Base-by-base conservation (phyloP, 2,329 filamentous ascomycete species). In the Fusarium sp. region DNA sequence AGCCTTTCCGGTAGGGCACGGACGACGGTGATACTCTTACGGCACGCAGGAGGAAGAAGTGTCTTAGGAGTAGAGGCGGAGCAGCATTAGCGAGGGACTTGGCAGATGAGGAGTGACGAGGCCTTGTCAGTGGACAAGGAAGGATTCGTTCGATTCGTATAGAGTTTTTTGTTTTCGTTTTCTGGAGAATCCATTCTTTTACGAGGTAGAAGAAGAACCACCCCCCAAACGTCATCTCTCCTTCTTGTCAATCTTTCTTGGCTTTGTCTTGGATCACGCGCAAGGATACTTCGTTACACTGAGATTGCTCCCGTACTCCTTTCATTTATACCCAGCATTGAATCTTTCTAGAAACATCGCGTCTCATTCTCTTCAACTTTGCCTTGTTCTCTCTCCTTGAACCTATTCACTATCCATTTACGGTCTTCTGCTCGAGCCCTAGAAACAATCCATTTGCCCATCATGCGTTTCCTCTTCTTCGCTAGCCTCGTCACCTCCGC, bases 401-500 rank as follows among this genome's bases (percentile, higher is more conserved):
- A 29, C 16, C 11, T 13, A 34, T 34, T 34, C 11, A 34, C 31
- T 14, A 34, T 34, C 31, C 24, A 50, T 50, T 29, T 5, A 50
- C 24, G 27, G 58, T 56, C 22, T 31, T 40, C 31, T 29, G 14
- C 58, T 58, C 50, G n/a, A 27, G 22, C 8, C 27, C 34, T n/a
- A 31, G 56, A 37, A 40, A 29, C 60, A 47, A 69, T 50, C 4
- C 31, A 34, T 34, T 34, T 35, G 29, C 56, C 35, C 56, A 52
- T 29, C 20, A 47, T 54, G 62, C 63, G 22, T 54, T 40, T 70
- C 50, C 42, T 71, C 58, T 45, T 61, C n/a, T 38, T 72, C 27
- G 52, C 70, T 20, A 45, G 67, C 31, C 42, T 75, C 42, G 37
- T 78, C 58, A 62, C 72, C 64, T 47, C 68, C 13, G 65, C 63